Conservation (phyloP, 2,329 filamentous ascomycete species). For the Podosphaera leucotricha region DNA sequence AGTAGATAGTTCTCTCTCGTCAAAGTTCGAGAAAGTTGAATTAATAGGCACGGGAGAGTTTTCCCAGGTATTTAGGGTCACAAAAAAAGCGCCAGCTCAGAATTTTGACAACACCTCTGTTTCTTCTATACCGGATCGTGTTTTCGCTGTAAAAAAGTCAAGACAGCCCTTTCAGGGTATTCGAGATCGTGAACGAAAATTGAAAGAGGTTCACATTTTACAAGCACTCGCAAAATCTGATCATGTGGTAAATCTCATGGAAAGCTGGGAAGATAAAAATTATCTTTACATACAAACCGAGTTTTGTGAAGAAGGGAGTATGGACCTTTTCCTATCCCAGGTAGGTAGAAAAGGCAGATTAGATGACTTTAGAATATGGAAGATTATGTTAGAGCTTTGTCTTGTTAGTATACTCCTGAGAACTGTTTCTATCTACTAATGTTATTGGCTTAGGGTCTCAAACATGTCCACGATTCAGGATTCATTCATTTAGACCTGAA, state of each 20-base stretch:
- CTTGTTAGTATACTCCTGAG: conserved; percentile 32
- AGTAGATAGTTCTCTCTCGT: conserved; percentile 48
- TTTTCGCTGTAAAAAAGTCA: conserved; percentile 89
- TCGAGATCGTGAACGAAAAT: conserved; percentile 59
- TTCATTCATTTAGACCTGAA: conserved; percentile 75
- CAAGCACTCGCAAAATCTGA: conserved; percentile 56
- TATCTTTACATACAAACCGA: conserved; percentile 95
- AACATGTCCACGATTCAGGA: conserved; percentile 70
- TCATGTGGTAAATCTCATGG: conserved; percentile 63
- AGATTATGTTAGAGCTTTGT: conserved; percentile 71
- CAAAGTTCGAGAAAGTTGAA: conserved; percentile 61
- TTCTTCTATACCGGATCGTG: conserved; percentile 29
- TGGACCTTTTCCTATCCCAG: conserved; percentile 65
- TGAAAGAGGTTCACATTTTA: conserved; percentile 64
- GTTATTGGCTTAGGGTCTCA: conserved; percentile 41
- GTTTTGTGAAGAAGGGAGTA: conserved; percentile 80
- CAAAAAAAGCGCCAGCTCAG: conserved; percentile 18
- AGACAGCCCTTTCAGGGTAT: conserved; percentile 55
- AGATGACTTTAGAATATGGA: conserved; percentile 97
- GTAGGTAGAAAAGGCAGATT: conserved; percentile 65
- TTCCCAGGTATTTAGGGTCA: conserved; percentile 72
- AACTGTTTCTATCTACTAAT: conserved; percentile 6
- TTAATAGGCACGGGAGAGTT: conserved; percentile 76
- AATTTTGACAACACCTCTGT: conserved; percentile 23
- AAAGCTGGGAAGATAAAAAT: conserved; percentile 68